Percentiles rank a stretch among this genome's conserved stretches.
These are phyloP conservation scores for Parathielavia hyrcaniae DNA, from an alignment of 495 filamentous ascomycete genomes.

Conservation along the genomic window DNA sequence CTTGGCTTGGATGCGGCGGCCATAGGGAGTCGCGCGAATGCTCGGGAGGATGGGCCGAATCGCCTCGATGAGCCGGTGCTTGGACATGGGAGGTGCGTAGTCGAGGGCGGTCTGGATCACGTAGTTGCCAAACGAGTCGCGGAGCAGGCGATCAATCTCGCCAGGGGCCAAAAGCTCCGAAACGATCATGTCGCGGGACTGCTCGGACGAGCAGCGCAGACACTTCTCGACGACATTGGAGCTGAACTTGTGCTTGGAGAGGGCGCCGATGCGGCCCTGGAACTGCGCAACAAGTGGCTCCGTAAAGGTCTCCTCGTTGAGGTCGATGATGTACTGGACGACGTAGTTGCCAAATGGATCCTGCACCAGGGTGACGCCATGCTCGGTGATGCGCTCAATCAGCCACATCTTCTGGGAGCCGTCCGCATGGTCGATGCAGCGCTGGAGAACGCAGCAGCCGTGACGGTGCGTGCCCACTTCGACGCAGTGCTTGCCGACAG, in stretches of 20 bases:
- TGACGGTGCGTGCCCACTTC: conserved; percentile 94
- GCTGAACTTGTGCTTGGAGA: conserved; percentile 98
- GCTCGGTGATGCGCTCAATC: conserved; percentile 73
- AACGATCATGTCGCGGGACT: conserved; percentile 71
- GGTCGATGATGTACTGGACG: conserved; percentile 94
- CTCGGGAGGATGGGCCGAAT: conserved; percentile 76
- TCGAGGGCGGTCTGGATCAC: conserved; percentile 95
- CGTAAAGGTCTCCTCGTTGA: conserved; percentile 74
- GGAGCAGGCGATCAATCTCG: conserved; percentile 79
- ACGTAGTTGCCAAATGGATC: conserved; percentile 99
- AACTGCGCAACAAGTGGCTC: conserved; percentile 77
- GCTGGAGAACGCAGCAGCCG: conserved; percentile 95
- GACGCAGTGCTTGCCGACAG: conserved; percentile 78
- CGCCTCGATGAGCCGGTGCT: conserved; percentile 65
- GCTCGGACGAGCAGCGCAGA: conserved; percentile 66
- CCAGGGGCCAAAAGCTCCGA: conserved; percentile 67
- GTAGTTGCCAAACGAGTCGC: conserved; percentile 92
- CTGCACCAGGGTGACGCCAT: conserved; percentile 78
- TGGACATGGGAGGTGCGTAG: conserved; percentile 64
- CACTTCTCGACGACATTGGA: conserved; percentile 99
- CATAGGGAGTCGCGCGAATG: conserved; percentile 84
- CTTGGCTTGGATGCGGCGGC: conserved; percentile 85
- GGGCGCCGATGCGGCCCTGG: conserved; percentile 58
- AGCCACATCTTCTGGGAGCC: conserved; percentile 81
- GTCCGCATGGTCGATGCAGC: conserved; percentile 95